Evolutionary conservation across 2,329 filamentous ascomycete genomes (phyloP), one percentile per base, ranked within the genome.

Genomic region (Xylaria sp.): DNA sequence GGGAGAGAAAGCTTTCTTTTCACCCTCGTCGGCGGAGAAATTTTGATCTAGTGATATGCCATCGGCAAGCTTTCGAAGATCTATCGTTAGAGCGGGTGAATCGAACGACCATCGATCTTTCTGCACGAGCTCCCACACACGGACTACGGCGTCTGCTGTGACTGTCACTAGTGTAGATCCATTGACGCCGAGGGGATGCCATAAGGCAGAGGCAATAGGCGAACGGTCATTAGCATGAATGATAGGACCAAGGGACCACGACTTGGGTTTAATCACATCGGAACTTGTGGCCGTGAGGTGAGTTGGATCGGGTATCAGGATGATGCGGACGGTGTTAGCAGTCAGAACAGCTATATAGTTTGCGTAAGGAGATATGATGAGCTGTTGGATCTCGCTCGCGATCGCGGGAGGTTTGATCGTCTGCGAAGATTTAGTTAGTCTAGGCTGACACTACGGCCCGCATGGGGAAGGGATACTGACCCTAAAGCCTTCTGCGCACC

Each of bases 191-290:
- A 98, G 81, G 1, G 95, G 95, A 77, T 99, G 95, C 94, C 95
- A 99, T 60, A 97, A 71, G 3, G 89, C 90, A 1, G 92, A 92
- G 21, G 89, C 88, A 58, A 99, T 83, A 1, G 91, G 87, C 7
- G 92, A 87, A 67, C 93, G 89, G 47, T 94, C 92, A 51, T 93
- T 89, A 49, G 97, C 92, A 76, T 98, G 94, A 3, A 90, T 93
- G 2, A 92, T 96, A 29, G 93, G 93, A 1, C 94, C 94, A n/a
- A 98, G 83, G 19, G 94, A 94, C 78, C 92, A 96, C 54, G 92
- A 92, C 75, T 92, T 96, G 29, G 93, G 83, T 72, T 91, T 91
- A 70, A 97, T 82, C 4, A 89, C 86, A 9, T 85, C 82, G 47
- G 78, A 81, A 71, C 94, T 91, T 46, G 84, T 81, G 61, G 87